Evolutionary conservation across 345 rosid genomes (phyloP).

Genomic region (Gossypium raimondii): DNA sequence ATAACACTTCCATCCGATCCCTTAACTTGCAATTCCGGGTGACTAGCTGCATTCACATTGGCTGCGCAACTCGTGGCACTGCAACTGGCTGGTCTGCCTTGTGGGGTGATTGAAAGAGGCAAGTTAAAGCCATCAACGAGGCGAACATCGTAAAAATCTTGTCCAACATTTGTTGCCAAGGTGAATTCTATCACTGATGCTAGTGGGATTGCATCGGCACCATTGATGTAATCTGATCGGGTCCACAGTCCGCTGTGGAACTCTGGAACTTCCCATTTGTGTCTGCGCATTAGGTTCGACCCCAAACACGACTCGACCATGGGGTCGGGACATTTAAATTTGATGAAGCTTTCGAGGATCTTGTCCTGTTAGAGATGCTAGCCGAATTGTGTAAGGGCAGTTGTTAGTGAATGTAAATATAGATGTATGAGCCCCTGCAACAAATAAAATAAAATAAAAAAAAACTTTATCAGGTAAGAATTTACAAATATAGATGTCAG

Average conservation of each 20-base stretch:
- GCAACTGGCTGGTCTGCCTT: conserved; percentile 28
- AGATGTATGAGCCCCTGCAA: conserved; percentile 11
- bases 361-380: conserved; percentile 22
- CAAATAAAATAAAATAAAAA: neutral
- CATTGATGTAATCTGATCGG: conserved; percentile 23
- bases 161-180: conserved; percentile 13
- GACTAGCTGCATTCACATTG: conserved; percentile 42
- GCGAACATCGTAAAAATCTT: conserved; percentile 38
- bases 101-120: conserved; percentile 66
- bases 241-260: conserved; percentile 45
- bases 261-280: conserved; percentile 32
- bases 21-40: conserved; percentile 26
- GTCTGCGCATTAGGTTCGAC: conserved; percentile 37
- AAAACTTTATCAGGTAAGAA: neutral
- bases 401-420: conserved; percentile 43
- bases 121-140: conserved; percentile 28
- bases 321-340: conserved; percentile 15
- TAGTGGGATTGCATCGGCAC: neutral
- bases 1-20: conserved; percentile 6
- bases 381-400: conserved; percentile 50
- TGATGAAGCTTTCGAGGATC: conserved; percentile 18
- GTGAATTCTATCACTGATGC: neutral
- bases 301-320: conserved; percentile 58
- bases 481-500: neutral
- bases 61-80: conserved; percentile 15